phyloP scores from a whole-genome alignment of 257 asterid species.

The Leptodermis oblonga region DNA sequence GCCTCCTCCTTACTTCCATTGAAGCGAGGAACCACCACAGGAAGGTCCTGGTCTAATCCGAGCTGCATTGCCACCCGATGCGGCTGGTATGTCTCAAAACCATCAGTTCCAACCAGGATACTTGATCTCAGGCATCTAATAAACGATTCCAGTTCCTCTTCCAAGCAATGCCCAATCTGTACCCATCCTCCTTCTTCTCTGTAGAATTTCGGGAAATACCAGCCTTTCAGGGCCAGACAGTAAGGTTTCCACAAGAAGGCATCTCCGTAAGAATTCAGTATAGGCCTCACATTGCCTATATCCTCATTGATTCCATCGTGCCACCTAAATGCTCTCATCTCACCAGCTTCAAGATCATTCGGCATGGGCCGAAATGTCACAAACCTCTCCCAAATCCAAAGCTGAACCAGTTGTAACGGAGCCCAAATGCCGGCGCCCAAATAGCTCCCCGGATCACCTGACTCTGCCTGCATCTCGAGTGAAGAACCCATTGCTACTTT shows the following conservation, averaged over 20 bases:
- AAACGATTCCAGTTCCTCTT: constrained; percentile 23
- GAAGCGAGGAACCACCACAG: constrained; percentile 11
- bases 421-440: constrained; percentile 25
- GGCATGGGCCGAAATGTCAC: constrained; percentile 23
- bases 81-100: constrained; percentile 33
- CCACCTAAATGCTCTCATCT: constrained; percentile 34
- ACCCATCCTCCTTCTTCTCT: constrained; percentile 23
- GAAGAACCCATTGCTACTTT: constrained; percentile 24
- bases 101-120: constrained; percentile 30
- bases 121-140: constrained; percentile 27
- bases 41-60: constrained; percentile 40
- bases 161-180: neutral
- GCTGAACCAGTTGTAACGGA: constrained; percentile 34
- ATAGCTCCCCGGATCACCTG: constrained; percentile 1
- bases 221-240: constrained; percentile 21
- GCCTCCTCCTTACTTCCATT: constrained; percentile 2
- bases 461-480: neutral
- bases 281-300: constrained; percentile 27
- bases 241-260: constrained; percentile 37
- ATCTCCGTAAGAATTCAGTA: constrained; percentile 26
- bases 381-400: constrained; percentile 54
- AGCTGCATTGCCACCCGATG: constrained; percentile 41
- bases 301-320: neutral
- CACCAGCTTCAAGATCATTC: constrained; percentile 15
- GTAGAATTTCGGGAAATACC: constrained; percentile 29